Evolutionary conservation across 805 yeast genomes (phyloP).

Genomic region (Suhomyces tanzawaensis): DNA sequence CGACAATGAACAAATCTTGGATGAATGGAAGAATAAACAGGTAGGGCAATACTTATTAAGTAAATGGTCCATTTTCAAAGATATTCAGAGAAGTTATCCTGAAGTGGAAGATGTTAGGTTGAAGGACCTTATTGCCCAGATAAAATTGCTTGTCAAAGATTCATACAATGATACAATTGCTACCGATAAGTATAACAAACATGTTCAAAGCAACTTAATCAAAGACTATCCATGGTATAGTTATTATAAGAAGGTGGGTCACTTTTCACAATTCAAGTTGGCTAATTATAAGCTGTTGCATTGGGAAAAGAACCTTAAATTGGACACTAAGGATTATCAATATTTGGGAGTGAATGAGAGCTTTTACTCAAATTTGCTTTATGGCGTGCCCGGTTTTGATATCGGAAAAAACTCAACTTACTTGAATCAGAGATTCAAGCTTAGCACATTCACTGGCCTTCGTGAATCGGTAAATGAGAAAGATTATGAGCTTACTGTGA

Average conservation of each 20-base stretch:
- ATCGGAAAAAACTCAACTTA: slow-evolving; percentile 5
- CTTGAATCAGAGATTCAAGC: slow-evolving; percentile 7
- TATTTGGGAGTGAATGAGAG: slow-evolving; percentile 13
- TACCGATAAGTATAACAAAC: slow-evolving; percentile 48
- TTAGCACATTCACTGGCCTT: slow-evolving; percentile 21
- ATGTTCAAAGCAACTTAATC: slow-evolving; percentile 49
- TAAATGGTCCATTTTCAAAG: slow-evolving; percentile 20
- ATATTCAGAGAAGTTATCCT: slow-evolving; percentile 12
- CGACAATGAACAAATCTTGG: slow-evolving; percentile 10
- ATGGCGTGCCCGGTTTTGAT: slow-evolving; percentile 19
- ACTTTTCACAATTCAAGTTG: slow-evolving; percentile 56
- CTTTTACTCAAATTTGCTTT: slow-evolving; percentile 21
- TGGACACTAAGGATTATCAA: slow-evolving; percentile 17
- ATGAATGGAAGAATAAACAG: slow-evolving; percentile 19
- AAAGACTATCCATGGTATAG: slow-evolving; percentile 81
- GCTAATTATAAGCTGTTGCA: slow-evolving; percentile 51
- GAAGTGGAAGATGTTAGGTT: slow-evolving; percentile 11
- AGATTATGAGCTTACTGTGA: slow-evolving; percentile 23
- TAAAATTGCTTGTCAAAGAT: slow-evolving; percentile 12
- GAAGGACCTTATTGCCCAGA: slow-evolving; percentile 11
- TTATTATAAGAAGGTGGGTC: slow-evolving; percentile 53
- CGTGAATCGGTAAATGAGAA: slow-evolving; percentile 18
- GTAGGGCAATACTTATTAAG: slow-evolving; percentile 19
- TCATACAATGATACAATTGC: slow-evolving; percentile 22
- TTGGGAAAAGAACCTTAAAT: slow-evolving; percentile 28